phyloP scores from a whole-genome alignment of 495 filamentous ascomycete species.

The Penicillium flavigenum region DNA sequence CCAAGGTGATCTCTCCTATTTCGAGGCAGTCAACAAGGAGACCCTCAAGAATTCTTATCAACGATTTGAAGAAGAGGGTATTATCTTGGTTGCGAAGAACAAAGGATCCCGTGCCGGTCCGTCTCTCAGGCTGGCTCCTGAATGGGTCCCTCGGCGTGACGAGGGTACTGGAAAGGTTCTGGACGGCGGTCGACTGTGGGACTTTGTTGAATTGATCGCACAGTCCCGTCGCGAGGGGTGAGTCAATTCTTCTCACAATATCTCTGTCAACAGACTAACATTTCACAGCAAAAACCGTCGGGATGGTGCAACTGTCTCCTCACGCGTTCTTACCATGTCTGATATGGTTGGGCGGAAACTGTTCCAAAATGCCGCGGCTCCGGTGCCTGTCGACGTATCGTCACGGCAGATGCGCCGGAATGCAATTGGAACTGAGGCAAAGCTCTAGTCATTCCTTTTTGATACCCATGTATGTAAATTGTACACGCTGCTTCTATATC shows the following conservation, averaged over 20 bases:
- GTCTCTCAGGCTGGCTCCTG: slow-evolving; percentile 64
- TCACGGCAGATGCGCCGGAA: slow-evolving; percentile 41
- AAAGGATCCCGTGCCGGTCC: slow-evolving; percentile 55
- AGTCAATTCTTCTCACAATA: slow-evolving; percentile 14
- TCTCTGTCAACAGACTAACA: not conserved
- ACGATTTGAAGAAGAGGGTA: slow-evolving; percentile 87
- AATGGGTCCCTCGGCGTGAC: slow-evolving; percentile 76
- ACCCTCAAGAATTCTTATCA: slow-evolving; percentile 89
- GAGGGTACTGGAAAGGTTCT: slow-evolving; percentile 57
- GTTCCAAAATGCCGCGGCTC: slow-evolving; percentile 39
- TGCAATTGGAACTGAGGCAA: slow-evolving; percentile 36
- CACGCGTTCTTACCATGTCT: slow-evolving; percentile 74
- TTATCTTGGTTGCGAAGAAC: slow-evolving; percentile 68
- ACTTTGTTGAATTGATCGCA: slow-evolving; percentile 85
- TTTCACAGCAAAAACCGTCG: slow-evolving; percentile 72
- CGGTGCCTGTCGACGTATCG: slow-evolving; percentile 35
- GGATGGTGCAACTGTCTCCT: slow-evolving; percentile 85
- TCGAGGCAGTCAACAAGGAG: slow-evolving; percentile 97
- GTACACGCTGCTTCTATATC: not conserved
- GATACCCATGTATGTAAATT: slow-evolving; percentile 8
- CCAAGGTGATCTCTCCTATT: slow-evolving; percentile 94
- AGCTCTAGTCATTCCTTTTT: slow-evolving; percentile 26
- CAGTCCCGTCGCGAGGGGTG: slow-evolving; percentile 79
- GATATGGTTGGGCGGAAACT: slow-evolving; percentile 57
- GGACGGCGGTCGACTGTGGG: slow-evolving; percentile 76